These are phyloP conservation scores for Boletus barrowsii DNA, from an alignment of 768 basidiomycete species.

Conservation along the genomic window DNA sequence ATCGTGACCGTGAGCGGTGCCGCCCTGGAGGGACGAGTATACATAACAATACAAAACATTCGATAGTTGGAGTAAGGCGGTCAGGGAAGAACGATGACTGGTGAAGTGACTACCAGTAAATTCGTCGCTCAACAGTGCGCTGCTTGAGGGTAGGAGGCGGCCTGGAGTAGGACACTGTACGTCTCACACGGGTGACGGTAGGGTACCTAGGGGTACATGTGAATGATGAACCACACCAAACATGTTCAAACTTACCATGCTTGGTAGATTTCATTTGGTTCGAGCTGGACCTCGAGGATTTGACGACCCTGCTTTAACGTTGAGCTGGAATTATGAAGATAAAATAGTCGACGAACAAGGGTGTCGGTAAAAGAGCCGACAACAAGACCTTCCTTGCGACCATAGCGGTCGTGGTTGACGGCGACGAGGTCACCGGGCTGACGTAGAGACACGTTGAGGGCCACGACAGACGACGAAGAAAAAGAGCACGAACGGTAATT, in stretches of 20 bases:
- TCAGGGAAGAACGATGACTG: neutral
- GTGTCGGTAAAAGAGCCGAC: conserved; percentile 72
- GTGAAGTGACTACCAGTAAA: conserved; percentile 59
- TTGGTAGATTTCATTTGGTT: conserved; percentile 62
- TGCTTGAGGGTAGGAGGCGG: conserved; percentile 42
- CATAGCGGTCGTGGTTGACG: conserved; percentile 60
- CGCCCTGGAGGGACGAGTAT: conserved; percentile 1
- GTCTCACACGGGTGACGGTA: conserved; percentile 72
- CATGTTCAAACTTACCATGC: conserved; percentile 48
- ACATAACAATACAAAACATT: conserved; percentile 35
- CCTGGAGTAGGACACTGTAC: conserved; percentile 62
- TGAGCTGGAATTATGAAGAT: neutral
- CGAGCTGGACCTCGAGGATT: conserved; percentile 79
- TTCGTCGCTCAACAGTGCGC: conserved; percentile 67
- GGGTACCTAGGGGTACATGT: conserved; percentile 54
- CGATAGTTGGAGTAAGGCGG: conserved; percentile 14
- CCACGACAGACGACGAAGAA: neutral
- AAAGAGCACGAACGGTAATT: conserved; percentile 30
- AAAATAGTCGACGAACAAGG: conserved; percentile 43
- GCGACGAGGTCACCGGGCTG: conserved; percentile 82
- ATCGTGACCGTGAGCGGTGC: conserved; percentile 37
- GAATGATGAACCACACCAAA: neutral
- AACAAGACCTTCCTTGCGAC: conserved; percentile 76
- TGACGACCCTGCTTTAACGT: conserved; percentile 61
- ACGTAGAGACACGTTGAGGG: conserved; percentile 1